phyloP scores from a whole-genome alignment of 495 filamentous ascomycete species.

The Clavariopsis aquatica region DNA sequence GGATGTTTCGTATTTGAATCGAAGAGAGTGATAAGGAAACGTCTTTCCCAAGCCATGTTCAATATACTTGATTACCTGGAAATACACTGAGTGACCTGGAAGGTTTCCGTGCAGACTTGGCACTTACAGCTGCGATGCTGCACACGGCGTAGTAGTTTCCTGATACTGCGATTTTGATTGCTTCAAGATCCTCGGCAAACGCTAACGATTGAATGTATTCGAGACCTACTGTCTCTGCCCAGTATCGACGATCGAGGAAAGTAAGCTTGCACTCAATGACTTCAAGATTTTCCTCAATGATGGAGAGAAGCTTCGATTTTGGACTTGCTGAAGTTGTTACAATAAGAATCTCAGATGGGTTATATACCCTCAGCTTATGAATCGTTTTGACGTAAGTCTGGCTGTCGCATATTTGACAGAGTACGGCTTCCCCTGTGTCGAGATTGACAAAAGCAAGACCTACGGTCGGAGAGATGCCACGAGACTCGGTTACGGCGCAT shows the following conservation, averaged over 20 bases:
- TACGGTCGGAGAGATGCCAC: slow-evolving; percentile 80
- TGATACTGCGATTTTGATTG: slow-evolving; percentile 73
- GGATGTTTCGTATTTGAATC: slow-evolving; percentile 83
- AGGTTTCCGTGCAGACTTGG: not conserved
- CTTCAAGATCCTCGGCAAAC: slow-evolving; percentile 72
- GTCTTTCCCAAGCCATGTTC: slow-evolving; percentile 64
- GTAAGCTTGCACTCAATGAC: slow-evolving; percentile 56
- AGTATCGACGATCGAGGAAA: slow-evolving; percentile 77
- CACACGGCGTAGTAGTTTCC: slow-evolving; percentile 89
- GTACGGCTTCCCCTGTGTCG: slow-evolving; percentile 74
- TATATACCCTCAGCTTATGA: slow-evolving; percentile 77
- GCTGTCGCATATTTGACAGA: slow-evolving; percentile 88
- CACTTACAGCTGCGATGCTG: slow-evolving; percentile 79
- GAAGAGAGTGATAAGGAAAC: slow-evolving; percentile 75
- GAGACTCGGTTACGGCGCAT: slow-evolving; percentile 88
- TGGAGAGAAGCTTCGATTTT: slow-evolving; percentile 73
- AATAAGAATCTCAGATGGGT: slow-evolving; percentile 74
- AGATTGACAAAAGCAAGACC: slow-evolving; percentile 89
- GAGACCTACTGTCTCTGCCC: slow-evolving; percentile 79
- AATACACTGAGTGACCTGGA: not conserved
- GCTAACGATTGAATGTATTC: slow-evolving; percentile 79
- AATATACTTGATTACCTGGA: slow-evolving; percentile 77
- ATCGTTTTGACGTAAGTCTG: slow-evolving; percentile 83
- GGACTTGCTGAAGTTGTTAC: slow-evolving; percentile 65
- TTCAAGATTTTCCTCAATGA: slow-evolving; percentile 70